These are phyloP conservation scores for Melaleuca quinquenervia DNA, from an alignment of 345 rosid species.

Conservation along the genomic window DNA sequence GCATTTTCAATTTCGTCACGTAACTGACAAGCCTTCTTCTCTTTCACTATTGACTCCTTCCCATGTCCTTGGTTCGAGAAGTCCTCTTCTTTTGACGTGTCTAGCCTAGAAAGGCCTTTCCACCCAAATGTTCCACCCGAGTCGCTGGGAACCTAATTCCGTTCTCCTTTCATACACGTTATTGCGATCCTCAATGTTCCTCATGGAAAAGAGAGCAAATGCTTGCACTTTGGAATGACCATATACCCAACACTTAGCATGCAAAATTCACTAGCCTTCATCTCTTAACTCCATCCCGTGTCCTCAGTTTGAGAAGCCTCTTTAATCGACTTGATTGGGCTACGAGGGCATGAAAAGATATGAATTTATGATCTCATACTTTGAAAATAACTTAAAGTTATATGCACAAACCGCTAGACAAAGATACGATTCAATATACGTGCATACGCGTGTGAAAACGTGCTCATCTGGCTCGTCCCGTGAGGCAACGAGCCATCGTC, in stretches of 20 bases:
- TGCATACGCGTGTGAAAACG: neutral
- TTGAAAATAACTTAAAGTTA: neutral
- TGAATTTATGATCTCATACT: too few relatives aligned
- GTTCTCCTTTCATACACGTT: neutral
- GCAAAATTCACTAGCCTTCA: too few relatives aligned
- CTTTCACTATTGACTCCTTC: neutral
- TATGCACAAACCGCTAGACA: neutral
- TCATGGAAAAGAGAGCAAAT: too few relatives aligned
- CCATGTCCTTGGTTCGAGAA: neutral
- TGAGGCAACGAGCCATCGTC: neutral
- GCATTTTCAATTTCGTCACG: neutral
- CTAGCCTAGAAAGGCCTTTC: too few relatives aligned
- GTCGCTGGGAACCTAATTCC: neutral
- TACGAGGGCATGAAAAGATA: too few relatives aligned
- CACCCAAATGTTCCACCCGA: neutral
- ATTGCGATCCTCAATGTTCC: too few relatives aligned
- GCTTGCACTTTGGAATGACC: too few relatives aligned
- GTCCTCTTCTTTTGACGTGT: too few relatives aligned
- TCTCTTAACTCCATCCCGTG: too few relatives aligned
- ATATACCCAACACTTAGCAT: too few relatives aligned
- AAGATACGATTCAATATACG: neutral
- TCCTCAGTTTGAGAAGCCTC: too few relatives aligned
- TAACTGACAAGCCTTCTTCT: neutral
- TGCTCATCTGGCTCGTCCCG: neutral
- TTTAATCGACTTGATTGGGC: too few relatives aligned